These are phyloP conservation scores for Adansonia rubrostipa DNA, from an alignment of 441 rosid species.

Conservation along the genomic window DNA sequence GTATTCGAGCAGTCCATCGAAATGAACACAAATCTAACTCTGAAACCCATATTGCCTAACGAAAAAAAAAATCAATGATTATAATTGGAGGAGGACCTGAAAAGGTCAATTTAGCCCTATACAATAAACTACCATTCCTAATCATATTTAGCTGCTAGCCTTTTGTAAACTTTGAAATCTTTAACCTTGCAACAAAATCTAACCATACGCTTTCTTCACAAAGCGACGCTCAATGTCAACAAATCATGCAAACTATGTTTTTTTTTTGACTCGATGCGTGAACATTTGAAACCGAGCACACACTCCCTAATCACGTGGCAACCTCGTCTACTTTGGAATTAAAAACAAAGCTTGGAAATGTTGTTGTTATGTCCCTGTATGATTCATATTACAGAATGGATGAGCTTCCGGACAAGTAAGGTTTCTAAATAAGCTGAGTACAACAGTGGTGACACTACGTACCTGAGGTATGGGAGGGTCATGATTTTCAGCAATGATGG, in stretches of 20 bases:
- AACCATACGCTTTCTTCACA: not conserved
- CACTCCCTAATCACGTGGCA: slow-evolving; percentile 42
- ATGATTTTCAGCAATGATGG: slow-evolving; percentile 89
- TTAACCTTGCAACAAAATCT: not conserved
- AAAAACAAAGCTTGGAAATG: slow-evolving; percentile 93
- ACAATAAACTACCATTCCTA: slow-evolving; percentile 19
- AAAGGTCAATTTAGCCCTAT: not conserved
- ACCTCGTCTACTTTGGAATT: slow-evolving; percentile 87
- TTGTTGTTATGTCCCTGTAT: slow-evolving; percentile 91
- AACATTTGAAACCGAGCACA: not conserved
- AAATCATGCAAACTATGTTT: not conserved
- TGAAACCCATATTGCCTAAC: not conserved
- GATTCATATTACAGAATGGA: slow-evolving; percentile 6
- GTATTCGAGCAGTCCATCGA: not conserved
- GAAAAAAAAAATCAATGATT: not conserved
- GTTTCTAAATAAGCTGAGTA: not conserved
- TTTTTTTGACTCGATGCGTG: not conserved
- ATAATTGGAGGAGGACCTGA: not conserved
- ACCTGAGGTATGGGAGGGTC: slow-evolving; percentile 97
- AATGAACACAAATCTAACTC: not conserved
- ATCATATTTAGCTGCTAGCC: not conserved
- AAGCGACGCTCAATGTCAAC: not conserved
- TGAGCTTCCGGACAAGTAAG: not conserved
- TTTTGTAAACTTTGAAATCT: not conserved
- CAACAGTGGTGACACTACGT: not conserved